These are phyloP conservation scores for Populus tremula DNA, from an alignment of 345 rosid genomes.

Conservation along the genomic window DNA sequence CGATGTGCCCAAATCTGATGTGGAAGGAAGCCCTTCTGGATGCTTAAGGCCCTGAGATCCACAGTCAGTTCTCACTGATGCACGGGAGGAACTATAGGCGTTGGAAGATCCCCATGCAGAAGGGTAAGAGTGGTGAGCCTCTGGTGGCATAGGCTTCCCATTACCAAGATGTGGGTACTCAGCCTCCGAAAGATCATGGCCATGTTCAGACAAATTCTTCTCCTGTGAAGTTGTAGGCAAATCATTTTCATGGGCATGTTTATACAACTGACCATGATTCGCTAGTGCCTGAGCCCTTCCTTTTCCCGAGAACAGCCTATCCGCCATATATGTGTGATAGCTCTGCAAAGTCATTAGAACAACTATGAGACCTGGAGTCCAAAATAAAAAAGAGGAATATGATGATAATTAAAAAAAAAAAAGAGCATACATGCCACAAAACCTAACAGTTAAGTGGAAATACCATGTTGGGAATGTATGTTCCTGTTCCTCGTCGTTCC, in stretches of 20 bases:
- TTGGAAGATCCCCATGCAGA: conserved; percentile 21
- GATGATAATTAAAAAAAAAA: too few relatives aligned
- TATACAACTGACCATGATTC: conserved; percentile 5
- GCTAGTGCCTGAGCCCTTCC: conserved; percentile 9
- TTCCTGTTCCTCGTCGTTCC: conserved; percentile 27
- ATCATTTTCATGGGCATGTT: conserved; percentile 8
- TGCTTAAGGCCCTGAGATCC: background rate
- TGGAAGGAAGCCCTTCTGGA: background rate
- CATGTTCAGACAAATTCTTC: conserved; percentile 4
- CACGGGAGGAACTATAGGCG: conserved; percentile 8
- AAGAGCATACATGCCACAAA: background rate
- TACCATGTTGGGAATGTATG: conserved; percentile 36
- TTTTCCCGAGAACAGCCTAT: conserved; percentile 8
- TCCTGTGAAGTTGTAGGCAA: conserved; percentile 4
- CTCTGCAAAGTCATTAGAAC: conserved; percentile 15
- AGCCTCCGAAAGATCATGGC: conserved; percentile 18
- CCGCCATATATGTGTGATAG: conserved; percentile 4
- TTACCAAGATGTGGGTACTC: conserved; percentile 32
- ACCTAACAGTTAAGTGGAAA: background rate
- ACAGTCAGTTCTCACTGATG: conserved; percentile 8
- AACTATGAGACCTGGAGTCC: background rate
- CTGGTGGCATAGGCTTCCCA: conserved; percentile 15
- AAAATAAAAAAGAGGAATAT: background rate
- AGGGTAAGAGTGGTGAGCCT: conserved; percentile 1
- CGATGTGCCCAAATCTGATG: background rate